Evolutionary conservation across 768 basidiomycete genomes (phyloP).

Genomic region (Kwoniella sp.): DNA sequence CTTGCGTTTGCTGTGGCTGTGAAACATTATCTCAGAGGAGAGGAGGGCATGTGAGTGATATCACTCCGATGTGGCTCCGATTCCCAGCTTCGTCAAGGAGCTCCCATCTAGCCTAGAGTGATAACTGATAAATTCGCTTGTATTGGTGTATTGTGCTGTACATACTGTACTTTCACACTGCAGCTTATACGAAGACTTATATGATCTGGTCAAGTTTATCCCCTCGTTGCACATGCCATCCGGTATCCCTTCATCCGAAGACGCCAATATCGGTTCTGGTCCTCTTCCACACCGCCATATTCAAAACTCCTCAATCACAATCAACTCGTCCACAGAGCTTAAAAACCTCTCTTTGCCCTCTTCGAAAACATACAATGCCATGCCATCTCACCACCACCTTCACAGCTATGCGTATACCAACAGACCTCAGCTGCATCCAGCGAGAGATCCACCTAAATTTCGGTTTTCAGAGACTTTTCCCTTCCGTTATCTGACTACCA

Average conservation of each 20-base stretch:
- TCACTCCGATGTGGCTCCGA: no score
- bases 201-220: conserved; percentile 51
- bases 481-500: conserved; percentile 25
- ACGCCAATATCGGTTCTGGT: conserved; percentile 34
- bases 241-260: conserved; percentile 31
- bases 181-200: conserved; percentile 54
- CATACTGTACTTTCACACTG: no score
- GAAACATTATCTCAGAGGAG: conserved; percentile 54
- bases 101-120: no score
- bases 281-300: conserved; percentile 15
- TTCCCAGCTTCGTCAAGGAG: no score
- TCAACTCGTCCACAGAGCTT: conserved; percentile 7
- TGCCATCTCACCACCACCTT: no score
- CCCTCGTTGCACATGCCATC: conserved; percentile 42
- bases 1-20: conserved; percentile 51
- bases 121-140: no score
- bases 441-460: conserved; percentile 42
- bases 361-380: not conserved
- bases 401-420: not conserved
- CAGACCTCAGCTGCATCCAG: conserved; percentile 34
- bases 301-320: conserved; percentile 13
- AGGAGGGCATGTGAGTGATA: conserved; percentile 51
- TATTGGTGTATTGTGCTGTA: no score
- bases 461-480: conserved; percentile 39
- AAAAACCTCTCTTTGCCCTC: conserved; percentile 1